Percentiles rank a stretch among this genome's conserved stretches.
phyloP scores from a whole-genome alignment of 176 grass and related monocot species.

The Eragrostis nindensis region DNA sequence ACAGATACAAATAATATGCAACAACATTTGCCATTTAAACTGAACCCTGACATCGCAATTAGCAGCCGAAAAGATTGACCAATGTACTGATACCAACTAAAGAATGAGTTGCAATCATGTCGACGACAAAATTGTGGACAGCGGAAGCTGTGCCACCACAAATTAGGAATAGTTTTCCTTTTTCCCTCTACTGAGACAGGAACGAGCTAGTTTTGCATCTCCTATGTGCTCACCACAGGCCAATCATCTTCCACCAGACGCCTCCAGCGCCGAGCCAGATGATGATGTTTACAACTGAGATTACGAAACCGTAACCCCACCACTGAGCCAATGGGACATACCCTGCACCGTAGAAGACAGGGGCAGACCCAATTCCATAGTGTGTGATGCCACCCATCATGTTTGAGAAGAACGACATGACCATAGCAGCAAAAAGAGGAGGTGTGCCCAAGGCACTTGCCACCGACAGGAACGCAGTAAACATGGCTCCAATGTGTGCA shows the following conservation, averaged over 20 bases:
- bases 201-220: constrained; percentile 3
- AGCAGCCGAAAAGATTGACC: constrained; percentile 5
- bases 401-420: constrained; percentile 94
- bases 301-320: constrained; percentile 95
- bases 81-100: constrained; percentile 51
- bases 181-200: background rate
- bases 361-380: constrained; percentile 94
- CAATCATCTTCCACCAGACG: constrained; percentile 97
- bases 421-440: constrained; percentile 73
- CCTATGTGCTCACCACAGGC: constrained; percentile 79
- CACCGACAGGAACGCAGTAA: constrained; percentile 92
- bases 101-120: constrained; percentile 53
- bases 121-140: constrained; percentile 56
- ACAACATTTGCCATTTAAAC: constrained; percentile 25
- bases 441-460: constrained; percentile 84
- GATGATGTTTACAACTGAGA: constrained; percentile 85
- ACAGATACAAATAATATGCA: background rate
- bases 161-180: constrained; percentile 35
- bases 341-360: constrained; percentile 84
- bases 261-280: constrained; percentile 88
- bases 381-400: constrained; percentile 94
- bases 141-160: constrained; percentile 27
- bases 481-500: constrained; percentile 98
- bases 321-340: constrained; percentile 85
- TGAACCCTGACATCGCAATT: constrained; percentile 41